phyloP scores from a whole-genome alignment of 148 eudicot species.

The Cornus controversa region DNA sequence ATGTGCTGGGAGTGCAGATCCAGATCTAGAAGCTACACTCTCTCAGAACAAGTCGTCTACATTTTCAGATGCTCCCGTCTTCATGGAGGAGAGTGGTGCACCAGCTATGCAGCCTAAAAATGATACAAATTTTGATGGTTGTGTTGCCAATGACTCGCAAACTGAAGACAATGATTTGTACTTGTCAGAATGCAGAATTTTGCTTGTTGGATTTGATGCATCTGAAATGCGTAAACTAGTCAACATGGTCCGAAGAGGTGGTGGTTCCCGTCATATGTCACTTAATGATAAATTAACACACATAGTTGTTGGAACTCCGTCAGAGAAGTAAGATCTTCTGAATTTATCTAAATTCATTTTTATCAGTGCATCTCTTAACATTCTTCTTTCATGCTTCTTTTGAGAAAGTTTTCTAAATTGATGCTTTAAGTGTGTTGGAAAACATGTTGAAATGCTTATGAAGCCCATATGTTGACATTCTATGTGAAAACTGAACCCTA shows the following conservation, averaged over 20 bases:
- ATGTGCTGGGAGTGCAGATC: constrained; percentile 41
- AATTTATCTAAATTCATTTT: not conserved
- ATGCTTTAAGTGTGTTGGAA: not conserved
- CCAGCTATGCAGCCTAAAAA: constrained; percentile 28
- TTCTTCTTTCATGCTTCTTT: not conserved
- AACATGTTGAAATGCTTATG: not conserved
- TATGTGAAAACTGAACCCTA: not conserved
- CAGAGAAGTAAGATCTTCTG: constrained; percentile 64
- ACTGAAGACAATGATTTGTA: constrained; percentile 78
- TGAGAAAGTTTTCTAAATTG: not conserved
- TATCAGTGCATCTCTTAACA: not conserved
- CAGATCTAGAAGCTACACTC: constrained; percentile 53
- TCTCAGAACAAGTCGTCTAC: constrained; percentile 51
- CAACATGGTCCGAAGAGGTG: constrained; percentile 83
- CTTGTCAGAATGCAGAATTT: constrained; percentile 87
- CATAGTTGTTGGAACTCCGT: constrained; percentile 81
- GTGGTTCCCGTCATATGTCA: constrained; percentile 91
- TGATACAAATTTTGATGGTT: constrained; percentile 43
- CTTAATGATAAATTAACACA: constrained; percentile 83
- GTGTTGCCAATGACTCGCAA: constrained; percentile 89
- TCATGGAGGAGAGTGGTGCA: constrained; percentile 33
- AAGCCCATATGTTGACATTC: not conserved
- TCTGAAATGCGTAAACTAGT: constrained; percentile 77
- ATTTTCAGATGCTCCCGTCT: constrained; percentile 28
- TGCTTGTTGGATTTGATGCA: constrained; percentile 72